phyloP scores from a whole-genome alignment of 306 rosid genomes.

The Fagus crenata region DNA sequence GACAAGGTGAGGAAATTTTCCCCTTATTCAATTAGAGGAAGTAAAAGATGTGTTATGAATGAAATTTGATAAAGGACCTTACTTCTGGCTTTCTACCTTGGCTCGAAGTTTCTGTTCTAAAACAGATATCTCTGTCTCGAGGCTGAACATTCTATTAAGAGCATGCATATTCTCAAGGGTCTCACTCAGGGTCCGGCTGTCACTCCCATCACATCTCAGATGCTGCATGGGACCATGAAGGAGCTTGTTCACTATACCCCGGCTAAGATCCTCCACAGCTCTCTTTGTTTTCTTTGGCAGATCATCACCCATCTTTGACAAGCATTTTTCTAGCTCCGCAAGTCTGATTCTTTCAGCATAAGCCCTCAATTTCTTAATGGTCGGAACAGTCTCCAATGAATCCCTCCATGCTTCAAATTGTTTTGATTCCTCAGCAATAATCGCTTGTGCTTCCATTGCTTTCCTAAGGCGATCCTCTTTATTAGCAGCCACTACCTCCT shows the following conservation, averaged over 20 bases:
- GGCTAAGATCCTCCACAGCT: conserved; percentile 97
- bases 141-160: conserved; percentile 96
- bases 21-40: conserved; percentile 48
- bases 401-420: conserved; percentile 99
- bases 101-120: conserved; percentile 94
- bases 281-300: conserved; percentile 80
- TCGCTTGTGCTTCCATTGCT: conserved; percentile 94
- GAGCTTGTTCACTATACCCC: conserved; percentile 92
- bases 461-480: conserved; percentile 89
- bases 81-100: conserved; percentile 87
- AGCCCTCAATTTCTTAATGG: conserved; percentile 93
- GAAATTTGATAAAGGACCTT: conserved; percentile 33
- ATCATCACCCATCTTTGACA: conserved; percentile 96
- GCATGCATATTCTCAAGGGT: conserved; percentile 99
- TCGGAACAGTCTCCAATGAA: conserved; percentile 95
- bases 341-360: conserved; percentile 92
- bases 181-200: conserved; percentile 82
- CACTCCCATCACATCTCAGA: conserved; percentile 94
- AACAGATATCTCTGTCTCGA: conserved; percentile 82
- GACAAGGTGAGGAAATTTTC: conserved; percentile 43
- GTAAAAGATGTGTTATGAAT: conserved; percentile 40
- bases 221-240: conserved; percentile 99
- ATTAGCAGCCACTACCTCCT: conserved; percentile 98
- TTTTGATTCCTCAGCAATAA: conserved; percentile 84
- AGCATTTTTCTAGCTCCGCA: conserved; percentile 92